Percentiles rank a stretch among this genome's conserved stretches.
Conservation (phyloP, 331 rosid genomes). For the Quercus tomentella region DNA sequence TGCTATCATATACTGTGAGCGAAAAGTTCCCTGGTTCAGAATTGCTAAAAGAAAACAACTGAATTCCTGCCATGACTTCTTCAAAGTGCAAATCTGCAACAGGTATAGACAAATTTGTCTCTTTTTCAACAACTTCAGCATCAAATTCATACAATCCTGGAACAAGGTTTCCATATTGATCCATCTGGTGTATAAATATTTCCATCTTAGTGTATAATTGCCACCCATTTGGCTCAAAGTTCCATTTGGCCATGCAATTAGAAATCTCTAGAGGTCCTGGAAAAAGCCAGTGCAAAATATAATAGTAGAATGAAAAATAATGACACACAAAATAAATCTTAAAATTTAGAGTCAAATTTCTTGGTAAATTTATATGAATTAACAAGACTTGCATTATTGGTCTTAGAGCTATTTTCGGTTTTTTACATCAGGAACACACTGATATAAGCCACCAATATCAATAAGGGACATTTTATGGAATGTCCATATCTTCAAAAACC, state of each 20-base stretch:
- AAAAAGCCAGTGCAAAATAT: background rate
- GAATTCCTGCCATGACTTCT: constrained; percentile 69
- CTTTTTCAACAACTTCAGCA: constrained; percentile 69
- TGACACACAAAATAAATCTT: background rate
- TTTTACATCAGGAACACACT: background rate
- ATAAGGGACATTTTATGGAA: background rate
- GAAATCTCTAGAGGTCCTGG: constrained; percentile 69
- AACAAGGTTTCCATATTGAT: constrained; percentile 63
- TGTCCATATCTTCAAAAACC: background rate
- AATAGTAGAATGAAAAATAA: background rate
- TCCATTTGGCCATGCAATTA: constrained; percentile 58
- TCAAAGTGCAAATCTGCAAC: constrained; percentile 65
- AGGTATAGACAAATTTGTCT: constrained; percentile 70
- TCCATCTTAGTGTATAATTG: constrained; percentile 80
- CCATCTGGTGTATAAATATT: constrained; percentile 64
- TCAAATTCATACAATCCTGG: constrained; percentile 74
- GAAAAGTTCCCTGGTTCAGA: constrained; percentile 71
- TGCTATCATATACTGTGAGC: constrained; percentile 57
- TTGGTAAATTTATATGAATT: background rate
- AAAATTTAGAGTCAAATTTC: background rate
- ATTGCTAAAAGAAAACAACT: constrained; percentile 71
- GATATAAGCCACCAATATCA: background rate
- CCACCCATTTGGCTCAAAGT: constrained; percentile 72
- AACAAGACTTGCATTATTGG: background rate
- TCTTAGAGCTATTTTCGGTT: background rate